Percentiles rank a stretch among this genome's conserved stretches.
Evolutionary conservation across 2,329 filamentous ascomycete genomes (phyloP).

Genomic region (Alternaria gansuensis): DNA sequence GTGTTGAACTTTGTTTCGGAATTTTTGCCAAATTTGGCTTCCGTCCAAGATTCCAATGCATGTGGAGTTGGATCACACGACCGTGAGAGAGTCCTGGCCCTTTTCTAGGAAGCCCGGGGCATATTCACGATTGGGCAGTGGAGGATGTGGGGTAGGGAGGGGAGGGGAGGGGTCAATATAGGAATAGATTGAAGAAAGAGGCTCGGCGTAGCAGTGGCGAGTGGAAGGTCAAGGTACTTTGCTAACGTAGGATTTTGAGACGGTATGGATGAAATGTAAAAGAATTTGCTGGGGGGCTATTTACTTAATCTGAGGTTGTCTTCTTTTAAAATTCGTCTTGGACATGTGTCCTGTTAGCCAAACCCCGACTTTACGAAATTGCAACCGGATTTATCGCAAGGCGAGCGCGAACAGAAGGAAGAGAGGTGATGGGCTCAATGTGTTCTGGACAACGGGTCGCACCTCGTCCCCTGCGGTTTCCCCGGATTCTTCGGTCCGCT

Average conservation of each 20-base stretch:
- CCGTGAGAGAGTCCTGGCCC: constrained; percentile 5
- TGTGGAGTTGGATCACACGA: constrained; percentile 7
- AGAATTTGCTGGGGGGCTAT: too few species aligned
- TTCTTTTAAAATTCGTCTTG: too few species aligned
- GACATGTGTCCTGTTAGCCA: too few species aligned
- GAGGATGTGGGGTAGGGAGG: background rate
- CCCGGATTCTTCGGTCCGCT: constrained; percentile 23
- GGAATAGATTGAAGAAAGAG: constrained; percentile 1
- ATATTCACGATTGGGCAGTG: background rate
- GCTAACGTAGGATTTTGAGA: background rate
- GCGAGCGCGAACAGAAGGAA: too few species aligned
- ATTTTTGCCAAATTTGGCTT: too few species aligned
- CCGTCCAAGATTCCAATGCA: too few species aligned
- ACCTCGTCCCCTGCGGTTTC: constrained; percentile 3
- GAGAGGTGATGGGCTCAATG: background rate
- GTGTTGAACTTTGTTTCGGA: background rate
- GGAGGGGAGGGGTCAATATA: constrained; percentile 9
- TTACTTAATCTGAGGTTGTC: too few species aligned
- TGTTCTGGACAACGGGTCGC: constrained; percentile 1
- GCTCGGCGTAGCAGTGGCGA: constrained; percentile 7
- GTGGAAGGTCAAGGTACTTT: background rate
- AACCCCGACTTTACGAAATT: too few species aligned
- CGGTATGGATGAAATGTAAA: too few species aligned
- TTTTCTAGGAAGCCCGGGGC: background rate
- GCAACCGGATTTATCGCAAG: too few species aligned